Conservation (phyloP, 2,329 filamentous ascomycete genomes). For the Chrysoporthe cubensis region DNA sequence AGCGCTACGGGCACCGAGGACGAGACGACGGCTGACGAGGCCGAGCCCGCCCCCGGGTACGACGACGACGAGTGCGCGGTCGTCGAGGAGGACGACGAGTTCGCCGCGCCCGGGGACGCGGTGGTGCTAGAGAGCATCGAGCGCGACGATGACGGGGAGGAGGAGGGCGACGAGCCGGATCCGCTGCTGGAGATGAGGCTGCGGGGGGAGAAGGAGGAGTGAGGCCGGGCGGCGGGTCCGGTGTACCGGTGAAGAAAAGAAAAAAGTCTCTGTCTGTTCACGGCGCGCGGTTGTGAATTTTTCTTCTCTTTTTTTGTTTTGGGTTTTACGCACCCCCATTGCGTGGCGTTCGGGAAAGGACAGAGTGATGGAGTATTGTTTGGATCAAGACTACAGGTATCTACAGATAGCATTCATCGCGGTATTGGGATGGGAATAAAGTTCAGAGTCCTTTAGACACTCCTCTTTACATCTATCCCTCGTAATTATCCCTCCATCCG, state of each 20-base stretch:
- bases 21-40: conserved; percentile 28
- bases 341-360: conserved; percentile 6
- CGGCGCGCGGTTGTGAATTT: too few species aligned
- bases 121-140: conserved; percentile 18
- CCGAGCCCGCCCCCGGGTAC: conserved; percentile 8
- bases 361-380: background rate
- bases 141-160: background rate
- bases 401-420: background rate
- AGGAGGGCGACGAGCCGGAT: conserved; percentile 1
- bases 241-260: background rate
- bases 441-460: too few species aligned
- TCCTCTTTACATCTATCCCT: too few species aligned
- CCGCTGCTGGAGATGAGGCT: conserved; percentile 14
- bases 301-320: background rate
- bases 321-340: background rate
- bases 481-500: too few species aligned
- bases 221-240: background rate
- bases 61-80: conserved; percentile 16
- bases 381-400: background rate
- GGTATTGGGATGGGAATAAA: background rate
- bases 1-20: conserved; percentile 28
- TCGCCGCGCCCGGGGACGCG: background rate
- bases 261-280: background rate
- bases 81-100: conserved; percentile 21
- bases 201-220: background rate